Conservation (phyloP, 2,329 filamentous ascomycete genomes). For the Aspergillus luchuensis region DNA sequence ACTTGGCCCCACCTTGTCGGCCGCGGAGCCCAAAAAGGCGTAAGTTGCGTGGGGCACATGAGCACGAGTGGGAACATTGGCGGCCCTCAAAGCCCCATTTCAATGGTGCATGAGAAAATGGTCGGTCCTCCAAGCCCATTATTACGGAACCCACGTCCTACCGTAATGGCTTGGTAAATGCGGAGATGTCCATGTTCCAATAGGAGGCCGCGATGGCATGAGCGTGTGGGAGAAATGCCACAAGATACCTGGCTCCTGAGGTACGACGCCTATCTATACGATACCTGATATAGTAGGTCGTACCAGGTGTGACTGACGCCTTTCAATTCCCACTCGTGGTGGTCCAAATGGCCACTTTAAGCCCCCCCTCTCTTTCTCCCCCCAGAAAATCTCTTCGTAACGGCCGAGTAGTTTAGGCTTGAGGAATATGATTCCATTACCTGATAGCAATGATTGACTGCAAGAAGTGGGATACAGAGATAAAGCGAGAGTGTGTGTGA, state of each 20-base stretch:
- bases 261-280: constrained; percentile 4
- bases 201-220: background rate
- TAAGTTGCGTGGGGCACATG: constrained; percentile 24
- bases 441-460: background rate
- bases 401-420: background rate
- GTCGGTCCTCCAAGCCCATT: constrained; percentile 13
- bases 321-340: constrained; percentile 1
- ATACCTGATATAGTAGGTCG: constrained; percentile 5
- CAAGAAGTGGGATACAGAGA: no score
- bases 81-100: constrained; percentile 21
- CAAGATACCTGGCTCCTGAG: constrained; percentile 3
- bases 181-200: constrained; percentile 17
- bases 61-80: constrained; percentile 28
- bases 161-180: constrained; percentile 19
- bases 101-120: constrained; percentile 16
- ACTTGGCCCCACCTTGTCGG: constrained; percentile 20
- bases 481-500: no score
- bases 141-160: constrained; percentile 12
- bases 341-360: background rate
- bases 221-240: constrained; percentile 5
- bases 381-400: background rate
- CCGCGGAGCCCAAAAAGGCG: constrained; percentile 29
- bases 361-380: no score
- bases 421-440: background rate
- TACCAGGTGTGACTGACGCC: background rate